Conservation (phyloP, 192 early-diverging fungal species). For the Coemansia pectinata region DNA sequence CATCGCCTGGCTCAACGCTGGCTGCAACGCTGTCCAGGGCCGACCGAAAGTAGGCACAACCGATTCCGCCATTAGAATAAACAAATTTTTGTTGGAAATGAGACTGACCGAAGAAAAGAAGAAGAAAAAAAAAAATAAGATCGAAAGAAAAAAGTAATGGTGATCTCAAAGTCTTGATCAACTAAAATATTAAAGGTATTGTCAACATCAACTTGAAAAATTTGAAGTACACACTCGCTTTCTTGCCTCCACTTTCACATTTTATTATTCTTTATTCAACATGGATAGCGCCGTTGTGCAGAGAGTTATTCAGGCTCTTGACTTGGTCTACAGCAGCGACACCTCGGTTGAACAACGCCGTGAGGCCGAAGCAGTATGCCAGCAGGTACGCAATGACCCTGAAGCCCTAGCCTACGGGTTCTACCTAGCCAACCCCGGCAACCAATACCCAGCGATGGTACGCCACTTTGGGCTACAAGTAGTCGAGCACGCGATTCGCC, state of each 20-base stretch:
- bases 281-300: conserved; percentile 30
- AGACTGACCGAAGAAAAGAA: background rate
- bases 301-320: conserved; percentile 34
- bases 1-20: conserved; percentile 58
- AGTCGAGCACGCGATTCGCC: conserved; percentile 31
- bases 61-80: background rate
- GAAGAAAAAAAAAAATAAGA: conserved; percentile 1
- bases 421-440: conserved; percentile 12
- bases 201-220: background rate
- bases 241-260: background rate
- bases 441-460: conserved; percentile 13
- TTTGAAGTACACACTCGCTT: background rate
- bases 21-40: conserved; percentile 63
- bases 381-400: conserved; percentile 26
- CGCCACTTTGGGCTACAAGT: conserved; percentile 49
- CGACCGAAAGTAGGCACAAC: conserved; percentile 60
- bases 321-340: conserved; percentile 30
- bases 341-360: conserved; percentile 29
- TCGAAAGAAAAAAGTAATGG: background rate
- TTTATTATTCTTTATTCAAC: background rate
- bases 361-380: conserved; percentile 38
- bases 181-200: background rate
- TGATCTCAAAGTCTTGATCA: background rate
- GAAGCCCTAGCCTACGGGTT: conserved; percentile 19
- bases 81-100: background rate